These are phyloP conservation scores for Platanthera zijinensis DNA, from an alignment of 106 monocot genomes.

Conservation along the genomic window DNA sequence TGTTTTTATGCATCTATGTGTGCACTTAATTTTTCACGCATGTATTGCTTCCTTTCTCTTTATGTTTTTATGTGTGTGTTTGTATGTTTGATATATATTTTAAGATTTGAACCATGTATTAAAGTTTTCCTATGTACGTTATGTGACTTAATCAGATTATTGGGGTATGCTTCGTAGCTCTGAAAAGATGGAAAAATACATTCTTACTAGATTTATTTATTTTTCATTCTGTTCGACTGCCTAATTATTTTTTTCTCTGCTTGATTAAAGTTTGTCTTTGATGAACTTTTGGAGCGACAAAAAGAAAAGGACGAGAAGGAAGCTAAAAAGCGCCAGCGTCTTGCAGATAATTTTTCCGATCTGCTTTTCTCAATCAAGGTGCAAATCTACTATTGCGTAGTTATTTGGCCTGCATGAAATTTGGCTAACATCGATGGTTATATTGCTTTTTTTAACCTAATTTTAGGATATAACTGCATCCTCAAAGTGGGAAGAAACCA, in stretches of 20 bases:
- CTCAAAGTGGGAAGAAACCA: slow-evolving; percentile 90
- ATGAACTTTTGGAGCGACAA: slow-evolving; percentile 69
- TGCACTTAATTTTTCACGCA: too few species aligned
- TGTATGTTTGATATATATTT: too few species aligned
- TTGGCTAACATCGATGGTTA: slow-evolving; percentile 1
- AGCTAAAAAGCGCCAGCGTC: slow-evolving; percentile 70
- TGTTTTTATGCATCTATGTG: too few species aligned
- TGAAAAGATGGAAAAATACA: not conserved
- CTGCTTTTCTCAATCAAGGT: slow-evolving; percentile 78
- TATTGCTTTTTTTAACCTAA: not conserved
- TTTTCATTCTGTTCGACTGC: not conserved
- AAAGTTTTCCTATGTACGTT: too few species aligned
- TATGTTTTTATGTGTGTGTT: too few species aligned
- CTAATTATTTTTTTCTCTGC: not conserved
- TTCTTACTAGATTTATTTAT: not conserved
- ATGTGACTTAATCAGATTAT: too few species aligned
- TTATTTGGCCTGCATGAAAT: slow-evolving; percentile 1
- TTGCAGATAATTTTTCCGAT: slow-evolving; percentile 73
- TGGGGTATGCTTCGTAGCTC: too few species aligned
- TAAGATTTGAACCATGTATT: too few species aligned
- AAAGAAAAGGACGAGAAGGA: slow-evolving; percentile 93
- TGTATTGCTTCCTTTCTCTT: too few species aligned
- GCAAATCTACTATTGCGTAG: not conserved
- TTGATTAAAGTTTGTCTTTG: slow-evolving; percentile 65
- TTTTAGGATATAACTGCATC: slow-evolving; percentile 76